Evolutionary conservation across 2,329 filamentous ascomycete species (phyloP).

Genomic region (Nannizziopsis barbatae): DNA sequence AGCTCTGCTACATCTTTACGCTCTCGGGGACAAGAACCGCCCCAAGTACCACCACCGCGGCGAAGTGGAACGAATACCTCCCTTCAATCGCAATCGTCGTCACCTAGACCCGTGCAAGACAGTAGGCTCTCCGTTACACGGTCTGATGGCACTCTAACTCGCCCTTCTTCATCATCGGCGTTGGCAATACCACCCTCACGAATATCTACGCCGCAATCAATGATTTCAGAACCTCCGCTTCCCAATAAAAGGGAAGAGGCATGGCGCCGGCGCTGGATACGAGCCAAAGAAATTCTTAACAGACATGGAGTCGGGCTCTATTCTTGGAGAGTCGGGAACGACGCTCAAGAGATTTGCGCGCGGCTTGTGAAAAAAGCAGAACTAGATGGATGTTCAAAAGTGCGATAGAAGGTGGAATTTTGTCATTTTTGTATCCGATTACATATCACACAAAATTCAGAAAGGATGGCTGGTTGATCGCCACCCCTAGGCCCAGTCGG

Average conservation of each 20-base stretch:
- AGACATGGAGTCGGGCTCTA: constrained; percentile 34
- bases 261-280: constrained; percentile 39
- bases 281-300: constrained; percentile 34
- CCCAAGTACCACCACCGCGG: constrained; percentile 18
- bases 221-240: constrained; percentile 5
- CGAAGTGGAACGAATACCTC: constrained; percentile 17
- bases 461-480: no score
- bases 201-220: constrained; percentile 6
- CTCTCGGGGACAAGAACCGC: constrained; percentile 20
- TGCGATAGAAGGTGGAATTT: not conserved
- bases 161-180: not conserved
- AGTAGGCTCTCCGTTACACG: not conserved
- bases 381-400: constrained; percentile 6
- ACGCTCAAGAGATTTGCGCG: constrained; percentile 36
- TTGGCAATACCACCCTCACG: not conserved
- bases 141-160: not conserved
- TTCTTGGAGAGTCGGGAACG: constrained; percentile 38
- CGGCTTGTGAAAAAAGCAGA: constrained; percentile 34
- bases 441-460: no score
- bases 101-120: constrained; percentile 15
- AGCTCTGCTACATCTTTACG: constrained; percentile 12
- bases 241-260: constrained; percentile 40
- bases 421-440: no score
- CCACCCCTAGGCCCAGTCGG: no score
- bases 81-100: constrained; percentile 12